phyloP scores from a whole-genome alignment of 306 rosid species.

The Quillaja saponaria region DNA sequence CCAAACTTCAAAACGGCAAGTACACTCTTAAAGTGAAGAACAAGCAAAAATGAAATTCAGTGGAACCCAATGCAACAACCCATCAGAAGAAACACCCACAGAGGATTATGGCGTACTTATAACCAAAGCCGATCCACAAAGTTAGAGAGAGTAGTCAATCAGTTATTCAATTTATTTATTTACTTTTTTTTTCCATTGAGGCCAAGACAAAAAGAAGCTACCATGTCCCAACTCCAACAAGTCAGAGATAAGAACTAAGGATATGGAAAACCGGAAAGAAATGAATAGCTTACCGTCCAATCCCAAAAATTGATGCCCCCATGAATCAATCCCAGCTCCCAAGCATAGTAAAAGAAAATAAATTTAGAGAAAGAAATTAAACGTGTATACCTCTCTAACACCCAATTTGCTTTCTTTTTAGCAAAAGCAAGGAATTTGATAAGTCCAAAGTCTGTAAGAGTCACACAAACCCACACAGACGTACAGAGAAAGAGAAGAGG shows the following conservation, averaged over 20 bases:
- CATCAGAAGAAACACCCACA: not conserved
- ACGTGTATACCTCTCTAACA: conserved; percentile 11
- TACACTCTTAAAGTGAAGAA: conserved; percentile 5
- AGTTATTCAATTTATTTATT: conserved; percentile 28
- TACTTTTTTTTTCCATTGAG: conserved; percentile 6
- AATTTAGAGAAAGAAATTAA: not conserved
- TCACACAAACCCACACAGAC: conserved; percentile 29
- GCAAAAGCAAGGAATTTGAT: conserved; percentile 53
- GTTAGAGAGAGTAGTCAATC: conserved; percentile 25
- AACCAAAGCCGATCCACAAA: conserved; percentile 36
- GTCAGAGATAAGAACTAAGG: conserved; percentile 11
- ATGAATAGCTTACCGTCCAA: conserved; percentile 62
- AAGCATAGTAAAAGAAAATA: conserved; percentile 25
- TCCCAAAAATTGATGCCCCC: conserved; percentile 43
- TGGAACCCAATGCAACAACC: conserved; percentile 20
- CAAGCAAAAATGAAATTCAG: conserved; percentile 14
- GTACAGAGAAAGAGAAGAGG: conserved; percentile 20
- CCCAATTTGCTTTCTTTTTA: conserved; percentile 28
- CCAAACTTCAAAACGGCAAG: conserved; percentile 17
- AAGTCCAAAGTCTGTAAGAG: conserved; percentile 24
- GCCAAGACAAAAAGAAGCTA: conserved; percentile 25
- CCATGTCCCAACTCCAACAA: conserved; percentile 38
- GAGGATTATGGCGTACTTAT: not conserved
- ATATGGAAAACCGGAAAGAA: conserved; percentile 15
- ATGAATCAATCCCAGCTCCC: conserved; percentile 41